Conservation (phyloP, 2,329 filamentous ascomycete genomes). For the Trichoderma asperellum region DNA sequence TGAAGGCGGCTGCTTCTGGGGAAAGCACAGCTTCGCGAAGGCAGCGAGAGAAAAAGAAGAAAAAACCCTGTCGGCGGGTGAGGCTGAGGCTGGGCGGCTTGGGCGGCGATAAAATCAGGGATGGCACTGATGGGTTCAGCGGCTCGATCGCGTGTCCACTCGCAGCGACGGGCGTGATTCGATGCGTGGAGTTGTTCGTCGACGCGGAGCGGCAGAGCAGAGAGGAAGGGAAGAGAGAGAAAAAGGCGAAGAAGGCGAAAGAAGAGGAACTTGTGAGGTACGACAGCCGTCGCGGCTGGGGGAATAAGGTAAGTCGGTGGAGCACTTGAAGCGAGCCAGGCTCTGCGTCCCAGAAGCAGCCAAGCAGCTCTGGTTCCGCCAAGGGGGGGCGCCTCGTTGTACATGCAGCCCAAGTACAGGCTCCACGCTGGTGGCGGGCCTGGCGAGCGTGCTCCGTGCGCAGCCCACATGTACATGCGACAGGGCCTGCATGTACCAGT, state of each 20-base stretch:
- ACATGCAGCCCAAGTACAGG: slow-evolving; percentile 26
- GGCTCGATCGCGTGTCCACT: slow-evolving; percentile 14
- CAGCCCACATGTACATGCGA: slow-evolving; percentile 14
- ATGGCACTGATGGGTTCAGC: slow-evolving; percentile 6
- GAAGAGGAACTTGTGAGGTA: slow-evolving; percentile 25
- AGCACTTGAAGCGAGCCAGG: slow-evolving; percentile 28
- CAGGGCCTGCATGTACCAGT: slow-evolving; percentile 19
- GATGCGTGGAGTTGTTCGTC: slow-evolving; percentile 14
- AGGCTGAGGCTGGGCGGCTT: slow-evolving; percentile 21
- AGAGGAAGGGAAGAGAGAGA: neutral
- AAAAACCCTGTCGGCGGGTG: neutral
- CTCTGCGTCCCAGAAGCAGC: slow-evolving; percentile 19
- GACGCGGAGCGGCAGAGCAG: slow-evolving; percentile 17
- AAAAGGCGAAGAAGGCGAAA: slow-evolving; percentile 27
- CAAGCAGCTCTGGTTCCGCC: slow-evolving; percentile 3
- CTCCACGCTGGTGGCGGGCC: neutral
- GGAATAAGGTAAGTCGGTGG: slow-evolving; percentile 28
- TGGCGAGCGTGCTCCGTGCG: slow-evolving; percentile 1
- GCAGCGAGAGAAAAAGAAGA: neutral
- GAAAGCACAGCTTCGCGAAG: neutral
- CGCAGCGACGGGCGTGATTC: slow-evolving; percentile 17
- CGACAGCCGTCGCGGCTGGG: slow-evolving; percentile 24
- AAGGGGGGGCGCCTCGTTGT: slow-evolving; percentile 23
- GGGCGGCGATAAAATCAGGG: slow-evolving; percentile 18
- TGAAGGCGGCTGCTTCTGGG: neutral